These are phyloP conservation scores for Hydrangea macrophylla DNA, from an alignment of 148 eudicot genomes.

Conservation along the genomic window DNA sequence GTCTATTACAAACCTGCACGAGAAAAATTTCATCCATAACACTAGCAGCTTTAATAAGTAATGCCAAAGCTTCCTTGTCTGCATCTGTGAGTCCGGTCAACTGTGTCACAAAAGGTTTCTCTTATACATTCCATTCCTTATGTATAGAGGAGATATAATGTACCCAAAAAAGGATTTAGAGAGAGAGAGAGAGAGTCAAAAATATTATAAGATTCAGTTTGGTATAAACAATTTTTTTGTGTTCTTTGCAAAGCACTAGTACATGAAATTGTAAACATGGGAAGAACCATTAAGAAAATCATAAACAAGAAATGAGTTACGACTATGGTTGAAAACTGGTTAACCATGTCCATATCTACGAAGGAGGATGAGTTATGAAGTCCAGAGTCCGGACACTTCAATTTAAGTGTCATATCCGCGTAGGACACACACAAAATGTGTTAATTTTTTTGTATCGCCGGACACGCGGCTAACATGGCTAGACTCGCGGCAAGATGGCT, in stretches of 20 bases:
- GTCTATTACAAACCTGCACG: constrained; percentile 60
- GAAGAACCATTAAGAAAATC: constrained; percentile 9
- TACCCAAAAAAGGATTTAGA: neutral
- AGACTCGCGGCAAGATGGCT: too few species aligned
- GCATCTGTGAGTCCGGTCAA: constrained; percentile 52
- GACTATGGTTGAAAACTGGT: too few species aligned
- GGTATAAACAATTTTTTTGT: neutral
- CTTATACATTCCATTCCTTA: neutral
- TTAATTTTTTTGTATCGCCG: too few species aligned
- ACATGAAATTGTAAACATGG: neutral
- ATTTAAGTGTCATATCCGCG: too few species aligned
- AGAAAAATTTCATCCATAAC: constrained; percentile 76
- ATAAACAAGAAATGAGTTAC: too few species aligned
- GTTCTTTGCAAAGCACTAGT: neutral
- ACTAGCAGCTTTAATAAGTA: constrained; percentile 64
- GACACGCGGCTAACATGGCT: too few species aligned
- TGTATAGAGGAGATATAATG: neutral
- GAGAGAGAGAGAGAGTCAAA: neutral
- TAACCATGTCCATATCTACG: too few species aligned
- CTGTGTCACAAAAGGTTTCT: constrained; percentile 40
- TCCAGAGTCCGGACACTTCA: too few species aligned
- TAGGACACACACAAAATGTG: too few species aligned
- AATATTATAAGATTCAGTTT: neutral
- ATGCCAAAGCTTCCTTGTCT: constrained; percentile 70
- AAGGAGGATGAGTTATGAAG: too few species aligned